Evolutionary conservation across 768 basidiomycete genomes (phyloP).

Genomic region (Tremella yokohamensis): DNA sequence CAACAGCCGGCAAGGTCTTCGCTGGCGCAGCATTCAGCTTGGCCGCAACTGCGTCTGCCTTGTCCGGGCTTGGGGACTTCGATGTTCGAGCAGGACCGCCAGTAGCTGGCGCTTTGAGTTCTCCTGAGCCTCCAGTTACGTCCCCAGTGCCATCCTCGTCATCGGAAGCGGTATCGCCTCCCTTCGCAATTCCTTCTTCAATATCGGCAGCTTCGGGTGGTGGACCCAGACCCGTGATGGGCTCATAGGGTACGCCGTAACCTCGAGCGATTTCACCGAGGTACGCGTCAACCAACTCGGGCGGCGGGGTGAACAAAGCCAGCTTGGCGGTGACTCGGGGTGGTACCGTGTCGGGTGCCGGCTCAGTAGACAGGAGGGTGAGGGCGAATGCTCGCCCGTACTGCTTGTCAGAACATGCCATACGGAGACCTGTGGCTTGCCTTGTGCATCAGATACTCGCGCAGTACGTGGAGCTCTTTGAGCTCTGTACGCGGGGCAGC

Average conservation of each 20-base stretch:
- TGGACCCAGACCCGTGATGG: conserved; percentile 29
- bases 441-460: conserved; percentile 93
- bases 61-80: too few relatives aligned
- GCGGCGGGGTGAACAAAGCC: conserved; percentile 63
- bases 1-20: conserved; percentile 10
- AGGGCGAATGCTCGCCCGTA: conserved; percentile 86
- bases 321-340: conserved; percentile 77
- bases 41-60: conserved; percentile 28
- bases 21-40: conserved; percentile 11
- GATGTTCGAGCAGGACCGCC: too few relatives aligned
- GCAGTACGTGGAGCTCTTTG: conserved; percentile 82
- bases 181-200: too few relatives aligned
- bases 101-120: too few relatives aligned
- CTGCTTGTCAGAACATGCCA: conserved; percentile 19
- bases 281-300: conserved; percentile 79
- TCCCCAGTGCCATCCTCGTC: neutral
- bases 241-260: conserved; percentile 70
- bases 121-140: too few relatives aligned
- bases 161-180: conserved; percentile 28
- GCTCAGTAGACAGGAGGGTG: conserved; percentile 77
- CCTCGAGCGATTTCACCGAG: conserved; percentile 82
- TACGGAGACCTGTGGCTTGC: conserved; percentile 17
- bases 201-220: conserved; percentile 21
- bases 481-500: conserved; percentile 88
- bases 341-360: conserved; percentile 66